These are phyloP conservation scores for Lactarius psammicola DNA, from an alignment of 768 basidiomycete genomes.

Conservation along the genomic window DNA sequence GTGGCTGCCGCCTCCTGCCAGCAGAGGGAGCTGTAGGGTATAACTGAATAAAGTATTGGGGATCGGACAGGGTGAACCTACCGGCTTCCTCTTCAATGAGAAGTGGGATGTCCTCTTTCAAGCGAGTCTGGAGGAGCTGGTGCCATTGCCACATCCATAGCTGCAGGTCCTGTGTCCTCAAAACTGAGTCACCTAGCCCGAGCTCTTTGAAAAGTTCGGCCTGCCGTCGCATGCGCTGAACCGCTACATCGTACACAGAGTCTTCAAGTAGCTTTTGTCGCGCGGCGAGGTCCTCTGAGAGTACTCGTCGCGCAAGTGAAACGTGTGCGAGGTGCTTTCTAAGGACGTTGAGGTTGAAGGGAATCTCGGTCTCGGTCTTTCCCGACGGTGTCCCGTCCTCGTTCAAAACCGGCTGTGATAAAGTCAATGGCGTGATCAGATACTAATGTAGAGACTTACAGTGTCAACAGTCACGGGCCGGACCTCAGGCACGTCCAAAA, in stretches of 20 bases:
- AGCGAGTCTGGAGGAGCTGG: constrained; percentile 48
- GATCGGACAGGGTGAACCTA: neutral
- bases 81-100: constrained; percentile 38
- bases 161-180: constrained; percentile 54
- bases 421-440: neutral
- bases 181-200: constrained; percentile 48
- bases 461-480: constrained; percentile 53
- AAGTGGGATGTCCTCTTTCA: constrained; percentile 50
- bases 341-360: constrained; percentile 73
- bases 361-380: constrained; percentile 40
- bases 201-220: constrained; percentile 55
- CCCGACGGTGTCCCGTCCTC: constrained; percentile 31
- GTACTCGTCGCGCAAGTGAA: constrained; percentile 58
- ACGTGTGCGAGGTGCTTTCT: constrained; percentile 66
- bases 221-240: constrained; percentile 65
- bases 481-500: constrained; percentile 57
- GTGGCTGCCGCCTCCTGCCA: constrained; percentile 23
- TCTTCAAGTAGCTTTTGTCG: constrained; percentile 84
- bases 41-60: neutral
- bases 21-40: neutral
- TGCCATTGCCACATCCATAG: constrained; percentile 91
- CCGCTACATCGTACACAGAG: constrained; percentile 81
- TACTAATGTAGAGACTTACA: constrained; percentile 32
- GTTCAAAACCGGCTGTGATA: constrained; percentile 11
- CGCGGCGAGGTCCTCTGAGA: constrained; percentile 62